Base-by-base conservation (phyloP, 768 basidiomycete genomes). In the Coprinellus micaceus region DNA sequence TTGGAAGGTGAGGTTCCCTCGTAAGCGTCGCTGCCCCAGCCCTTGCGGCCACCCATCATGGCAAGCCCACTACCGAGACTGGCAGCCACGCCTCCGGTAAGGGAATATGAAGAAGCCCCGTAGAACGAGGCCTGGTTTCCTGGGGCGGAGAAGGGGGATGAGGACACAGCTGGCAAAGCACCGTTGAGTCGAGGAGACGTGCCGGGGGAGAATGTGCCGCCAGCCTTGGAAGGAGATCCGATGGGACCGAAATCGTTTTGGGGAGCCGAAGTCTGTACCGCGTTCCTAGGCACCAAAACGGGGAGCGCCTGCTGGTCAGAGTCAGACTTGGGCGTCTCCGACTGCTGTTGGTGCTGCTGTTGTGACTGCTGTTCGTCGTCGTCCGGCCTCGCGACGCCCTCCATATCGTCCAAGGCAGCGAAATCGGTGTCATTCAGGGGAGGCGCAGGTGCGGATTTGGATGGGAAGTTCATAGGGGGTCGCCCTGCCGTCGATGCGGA, bases 371-470 rank as follows among this genome's bases (percentile, higher is more conserved):
- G 79, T 79, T 11, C 4, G 44, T 25, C 22, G 5, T 45, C 44
- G 17, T 41, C 52, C 13, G 79, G n/a, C n/a, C n/a, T 72, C 56
- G 77, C 74, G 52, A 79, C 76, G 39, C 67, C 71, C 56, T 76
- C 73, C 54, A 77, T 65, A 33, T 86, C 85, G 55, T 89, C 87
- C n/a, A 86, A 75, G 21, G 81, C 74, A 6, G 81, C 82, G 56
- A 91, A 89, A 57, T 90, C 88, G 53, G 83, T 88, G 63, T 88
- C 85, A 60, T 85, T 82, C 56, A 90, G 74, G 0, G 89, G 83
- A 0, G 90, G 89, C 0, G 90, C 90, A 9, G 90, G 89, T 2
- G 87, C 88, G 2, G 88, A 88, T 63, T 88, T 89, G 56, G 90
- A 77, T 1, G 86, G 75, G 74, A 88, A 80, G 33, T 78, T 77